Evolutionary conservation across 1,284 basidiomycete species (phyloP).

Genomic region (Microbotryum scabiosae): DNA sequence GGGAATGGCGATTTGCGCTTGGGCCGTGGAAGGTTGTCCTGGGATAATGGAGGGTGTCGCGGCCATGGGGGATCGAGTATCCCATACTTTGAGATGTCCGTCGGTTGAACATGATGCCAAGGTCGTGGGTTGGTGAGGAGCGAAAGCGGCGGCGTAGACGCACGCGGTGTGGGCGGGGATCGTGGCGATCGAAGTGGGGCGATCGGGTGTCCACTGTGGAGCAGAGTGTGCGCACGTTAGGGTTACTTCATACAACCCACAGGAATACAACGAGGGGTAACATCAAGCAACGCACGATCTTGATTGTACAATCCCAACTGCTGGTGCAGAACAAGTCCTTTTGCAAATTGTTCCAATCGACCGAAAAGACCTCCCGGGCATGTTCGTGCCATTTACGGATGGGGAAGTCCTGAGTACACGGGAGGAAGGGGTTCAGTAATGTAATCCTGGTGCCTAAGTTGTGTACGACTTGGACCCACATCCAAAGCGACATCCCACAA

Average conservation of each 20-base stretch:
- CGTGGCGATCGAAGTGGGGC: conserved; percentile 65
- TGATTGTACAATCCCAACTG: conserved; percentile 86
- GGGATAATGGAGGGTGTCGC: conserved; percentile 10
- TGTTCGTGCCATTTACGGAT: conserved; percentile 92
- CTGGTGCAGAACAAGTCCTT: conserved; percentile 82
- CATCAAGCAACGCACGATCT: conserved; percentile 56
- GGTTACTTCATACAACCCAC: too few relatives aligned
- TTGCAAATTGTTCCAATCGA: conserved; percentile 93
- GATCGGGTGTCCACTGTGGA: conserved; percentile 76
- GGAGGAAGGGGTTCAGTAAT: not conserved
- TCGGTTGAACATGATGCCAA: conserved; percentile 78
- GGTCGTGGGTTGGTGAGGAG: conserved; percentile 75
- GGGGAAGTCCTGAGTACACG: conserved; percentile 60
- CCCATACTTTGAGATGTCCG: conserved; percentile 70
- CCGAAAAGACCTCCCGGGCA: conserved; percentile 80
- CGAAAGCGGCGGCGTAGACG: conserved; percentile 82
- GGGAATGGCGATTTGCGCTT: conserved; percentile 19
- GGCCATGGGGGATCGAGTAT: conserved; percentile 51
- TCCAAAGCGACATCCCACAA: conserved; percentile 85
- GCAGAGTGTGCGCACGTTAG: too few relatives aligned
- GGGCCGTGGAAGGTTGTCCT: conserved; percentile 22
- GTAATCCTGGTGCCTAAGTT: not conserved
- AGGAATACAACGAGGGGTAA: too few relatives aligned
- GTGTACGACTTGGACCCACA: conserved; percentile 46
- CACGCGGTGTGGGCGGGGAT: conserved; percentile 73